Percentiles rank a stretch among this genome's conserved stretches.
Conservation (phyloP, 495 filamentous ascomycete genomes). For the Penicillium samsonianum region DNA sequence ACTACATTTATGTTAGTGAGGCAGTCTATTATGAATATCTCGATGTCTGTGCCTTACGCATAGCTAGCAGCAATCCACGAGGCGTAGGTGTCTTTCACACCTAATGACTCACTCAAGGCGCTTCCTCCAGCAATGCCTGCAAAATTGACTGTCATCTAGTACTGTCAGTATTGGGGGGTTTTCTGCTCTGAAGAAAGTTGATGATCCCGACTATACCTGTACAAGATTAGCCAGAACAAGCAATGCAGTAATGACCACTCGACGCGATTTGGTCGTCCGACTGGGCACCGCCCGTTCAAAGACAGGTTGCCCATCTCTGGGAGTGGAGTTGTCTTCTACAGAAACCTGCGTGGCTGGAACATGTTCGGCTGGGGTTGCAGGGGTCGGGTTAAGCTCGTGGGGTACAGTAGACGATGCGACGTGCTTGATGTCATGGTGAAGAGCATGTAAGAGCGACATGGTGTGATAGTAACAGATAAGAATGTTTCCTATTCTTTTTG, state of each 20-base stretch:
- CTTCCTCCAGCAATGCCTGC: slow-evolving; percentile 35
- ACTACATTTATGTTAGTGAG: slow-evolving; percentile 22
- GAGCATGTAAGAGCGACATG: slow-evolving; percentile 3
- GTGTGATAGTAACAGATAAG: not conserved
- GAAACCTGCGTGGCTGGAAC: not conserved
- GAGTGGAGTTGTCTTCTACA: not conserved
- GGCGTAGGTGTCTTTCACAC: slow-evolving; percentile 24
- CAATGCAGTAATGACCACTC: slow-evolving; percentile 23
- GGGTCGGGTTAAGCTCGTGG: not conserved
- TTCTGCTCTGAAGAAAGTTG: not conserved
- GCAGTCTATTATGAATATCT: too few species aligned
- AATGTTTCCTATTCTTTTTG: not conserved
- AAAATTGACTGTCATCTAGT: slow-evolving; percentile 37
- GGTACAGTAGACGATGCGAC: not conserved
- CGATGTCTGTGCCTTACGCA: slow-evolving; percentile 17
- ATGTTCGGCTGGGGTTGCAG: not conserved
- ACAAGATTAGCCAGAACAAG: slow-evolving; percentile 33
- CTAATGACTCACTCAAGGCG: slow-evolving; percentile 25
- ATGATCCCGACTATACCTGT: slow-evolving; percentile 21
- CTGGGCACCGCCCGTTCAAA: slow-evolving; percentile 25
- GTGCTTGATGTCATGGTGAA: not conserved
- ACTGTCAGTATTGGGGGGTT: not conserved
- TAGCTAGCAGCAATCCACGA: slow-evolving; percentile 39
- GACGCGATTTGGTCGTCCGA: slow-evolving; percentile 21
- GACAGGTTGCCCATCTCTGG: slow-evolving; percentile 19